Base-by-base conservation (phyloP, 2,329 filamentous ascomycete genomes). In the Phialophora tarda region DNA sequence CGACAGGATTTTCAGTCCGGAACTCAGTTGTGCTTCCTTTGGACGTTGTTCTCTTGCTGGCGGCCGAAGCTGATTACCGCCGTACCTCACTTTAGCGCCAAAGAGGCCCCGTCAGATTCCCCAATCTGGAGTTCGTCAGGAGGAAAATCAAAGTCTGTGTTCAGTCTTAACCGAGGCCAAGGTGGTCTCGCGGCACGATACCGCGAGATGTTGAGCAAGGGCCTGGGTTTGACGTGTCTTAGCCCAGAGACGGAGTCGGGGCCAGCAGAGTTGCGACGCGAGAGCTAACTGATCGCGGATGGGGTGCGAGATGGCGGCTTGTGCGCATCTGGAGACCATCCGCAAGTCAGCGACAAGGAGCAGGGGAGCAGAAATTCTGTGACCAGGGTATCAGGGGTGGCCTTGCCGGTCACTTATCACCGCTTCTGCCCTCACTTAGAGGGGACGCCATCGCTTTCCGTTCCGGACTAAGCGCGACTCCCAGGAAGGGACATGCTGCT, bases 201-300 rank as follows among this genome's bases (percentile, higher is more conserved):
- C 59, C 59, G 59, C 30, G 48, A 53, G 23, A 21, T 8, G 30
- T 11, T 41, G 59, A 24, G 48, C 47, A 23, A 34, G 53, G n/a
- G 53, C 17, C 53, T 30, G 53, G 53, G 53, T 17, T 34, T 32
- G 24, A 28, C 48, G 12, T 23, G 21, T 51, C 48, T 51, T n/a
- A 26, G n/a, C 8, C 7, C 48, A 88, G 2, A 81, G 83, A 4
- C 82, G 78, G 12, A 17, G 32, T 54, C 34, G 63, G 51, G 53
- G 12, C 17, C 17, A 48, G 47, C 59, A 26, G 51, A 24, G 34
- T 48, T 41, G 48, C 63, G 44, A 48, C 24, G 58, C 55, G 56
- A 56, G 28, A 58, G 50, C 54, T 38, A 55, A n/a, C 61, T 50
- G 24, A 51, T 62, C 58, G 66, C 59, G 63, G 66, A 55, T 65